Base-by-base conservation (phyloP, 306 rosid species). In the Vachellia pachyceras region DNA sequence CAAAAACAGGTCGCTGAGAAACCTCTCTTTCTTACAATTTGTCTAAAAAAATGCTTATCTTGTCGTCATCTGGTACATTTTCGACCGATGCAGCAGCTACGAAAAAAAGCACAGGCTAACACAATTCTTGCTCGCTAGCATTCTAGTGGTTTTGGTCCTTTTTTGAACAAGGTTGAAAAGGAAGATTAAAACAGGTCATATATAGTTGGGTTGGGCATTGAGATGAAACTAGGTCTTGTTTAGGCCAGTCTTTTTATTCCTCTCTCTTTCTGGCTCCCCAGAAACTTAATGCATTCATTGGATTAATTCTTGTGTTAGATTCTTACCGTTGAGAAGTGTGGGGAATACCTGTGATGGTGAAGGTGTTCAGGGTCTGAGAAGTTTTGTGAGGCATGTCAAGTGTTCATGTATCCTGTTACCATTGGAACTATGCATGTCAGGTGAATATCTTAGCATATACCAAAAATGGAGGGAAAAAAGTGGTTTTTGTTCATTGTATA, bases 221-320 rank as follows among this genome's bases (percentile, higher is more conserved):
- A 89, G 65, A 58, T 58, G 6, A 23, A 75, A 87, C 78, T 90
- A 94, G 91, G 92, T 85, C 88, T 88, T 29, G 90, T 86, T 88
- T 85, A 88, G 87, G 84, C 87, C 86, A 86, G 86, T 85, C 86
- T 70, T 55, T 55, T 54, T 55, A 3, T 12, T 55, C 4, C 2
- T 5, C n/a, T n/a, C 0, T 54, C n/a, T n/a, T n/a, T 54, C 6
- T 7, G 4, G 12, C 60, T 50, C 25, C 58, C 35, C 37, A 87
- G 76, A 84, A 85, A 82, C 85, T 81, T 84, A 22, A 89, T 90
- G 82, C 88, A 89, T 89, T 90, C 94, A 94, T 94, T 94, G 98
- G 94, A 94, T 94, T 94, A 89, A 94, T 94, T 94, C 98, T 89
- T 94, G 94, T 86, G 88, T 85, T 80, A 91, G 90, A 58, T 58